Evolutionary conservation across 106 monocot genomes (phyloP), one percentile per base, ranked within the genome.

Genomic region (Posidonia australis): DNA sequence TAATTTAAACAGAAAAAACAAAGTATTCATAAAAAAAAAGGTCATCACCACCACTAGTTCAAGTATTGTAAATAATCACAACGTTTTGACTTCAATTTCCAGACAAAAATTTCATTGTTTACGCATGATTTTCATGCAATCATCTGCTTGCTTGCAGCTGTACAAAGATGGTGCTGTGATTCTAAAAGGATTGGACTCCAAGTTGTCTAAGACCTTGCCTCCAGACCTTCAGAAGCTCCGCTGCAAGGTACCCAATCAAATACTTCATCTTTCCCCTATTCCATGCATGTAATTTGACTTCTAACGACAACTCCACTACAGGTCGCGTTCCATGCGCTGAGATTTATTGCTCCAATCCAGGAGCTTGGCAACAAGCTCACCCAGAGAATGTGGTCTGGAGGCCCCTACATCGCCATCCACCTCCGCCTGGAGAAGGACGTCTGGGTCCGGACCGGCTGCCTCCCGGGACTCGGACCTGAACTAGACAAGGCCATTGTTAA

Each of bases 361-460:
- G 72, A 67, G 55, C 68, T 80, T 0, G 80, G 76, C 5, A 51
- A 59, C 29, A 52, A 51, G 58, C 63, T 80, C 10, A 67, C 76
- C 17, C 11, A 23, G 28, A 51, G 72, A 63, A 67, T 76, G 71
- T 51, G 80, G 68, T 27, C 3, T 1, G 63, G 25, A 4, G 80
- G 80, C 0, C 76, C 80, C 0, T 80, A 72, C 48, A 21, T 80
- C 19, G 80, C 76, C 12, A 21, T 80, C 67, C 80, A 80, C 51
- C 80, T 80, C 29, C 67, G 80, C 10, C 62, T 80, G n/a, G 80
- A 80, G 68, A 67, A 68, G 63, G 80, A 80, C 62, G 80, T 80
- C 41, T 80, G 80, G 80, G 67, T 80, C 10, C 62, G 76, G 10
- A 80, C 80, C 1, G 80, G 76, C 0, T 80, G 80, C 68, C 56